A percentile compares a stretch with the other conserved stretches of the same genome.
Evolutionary conservation across 345 rosid genomes (phyloP).

Genomic region (Boechera retrofracta): DNA sequence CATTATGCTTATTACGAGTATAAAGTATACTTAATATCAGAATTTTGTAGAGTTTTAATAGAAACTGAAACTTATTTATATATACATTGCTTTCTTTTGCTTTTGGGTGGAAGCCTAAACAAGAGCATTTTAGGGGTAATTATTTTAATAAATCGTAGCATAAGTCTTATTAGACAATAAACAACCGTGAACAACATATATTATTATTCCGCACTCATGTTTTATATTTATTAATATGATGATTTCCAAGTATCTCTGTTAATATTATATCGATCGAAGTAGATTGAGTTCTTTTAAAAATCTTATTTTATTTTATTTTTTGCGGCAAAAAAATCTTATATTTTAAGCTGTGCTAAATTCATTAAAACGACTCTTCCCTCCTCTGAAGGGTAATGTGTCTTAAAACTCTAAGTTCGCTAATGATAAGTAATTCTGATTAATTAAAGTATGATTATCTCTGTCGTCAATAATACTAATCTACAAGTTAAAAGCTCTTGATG

Average conservation of each 20-base stretch:
- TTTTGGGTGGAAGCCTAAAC: constrained; percentile 38
- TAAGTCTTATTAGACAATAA: constrained; percentile 31
- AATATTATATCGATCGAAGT: background rate
- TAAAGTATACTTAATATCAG: background rate
- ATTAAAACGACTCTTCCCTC: constrained; percentile 32
- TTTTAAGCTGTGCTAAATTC: constrained; percentile 14
- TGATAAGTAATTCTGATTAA: constrained; percentile 14
- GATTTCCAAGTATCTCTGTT: constrained; percentile 14
- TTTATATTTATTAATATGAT: constrained; percentile 15
- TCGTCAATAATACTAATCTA: constrained; percentile 15
- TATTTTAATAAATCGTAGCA: constrained; percentile 26
- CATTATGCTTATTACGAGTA: constrained; percentile 7
- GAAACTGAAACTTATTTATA: background rate
- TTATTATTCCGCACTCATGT: constrained; percentile 39
- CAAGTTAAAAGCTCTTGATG: background rate
- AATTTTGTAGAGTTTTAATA: background rate
- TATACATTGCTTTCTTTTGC: constrained; percentile 9
- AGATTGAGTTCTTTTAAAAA: background rate
- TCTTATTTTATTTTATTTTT: too few species aligned
- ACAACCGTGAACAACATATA: background rate
- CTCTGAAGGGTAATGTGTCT: constrained; percentile 28
- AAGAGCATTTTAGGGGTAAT: constrained; percentile 35
- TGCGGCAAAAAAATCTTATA: background rate
- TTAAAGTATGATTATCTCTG: constrained; percentile 10
- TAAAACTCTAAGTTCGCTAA: background rate